phyloP scores from a whole-genome alignment of 2,329 filamentous ascomycete species.

The Verticillium klebahnii region DNA sequence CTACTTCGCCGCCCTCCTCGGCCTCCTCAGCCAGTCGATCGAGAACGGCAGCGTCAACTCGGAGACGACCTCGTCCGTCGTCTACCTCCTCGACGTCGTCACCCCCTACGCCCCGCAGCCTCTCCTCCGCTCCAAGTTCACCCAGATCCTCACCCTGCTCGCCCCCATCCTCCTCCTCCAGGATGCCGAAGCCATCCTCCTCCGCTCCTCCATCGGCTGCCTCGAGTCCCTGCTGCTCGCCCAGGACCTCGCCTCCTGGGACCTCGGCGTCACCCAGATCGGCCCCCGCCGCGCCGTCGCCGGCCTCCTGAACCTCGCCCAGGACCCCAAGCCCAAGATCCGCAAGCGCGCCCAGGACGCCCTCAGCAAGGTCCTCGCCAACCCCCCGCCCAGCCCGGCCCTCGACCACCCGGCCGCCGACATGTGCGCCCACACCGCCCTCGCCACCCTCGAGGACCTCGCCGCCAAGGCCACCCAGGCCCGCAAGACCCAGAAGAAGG shows the following conservation, averaged over 20 bases:
- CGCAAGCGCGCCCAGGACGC: constrained; percentile 91
- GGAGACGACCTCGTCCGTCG: constrained; percentile 77
- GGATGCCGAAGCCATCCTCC: constrained; percentile 80
- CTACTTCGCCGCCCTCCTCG: constrained; percentile 93
- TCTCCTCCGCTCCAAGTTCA: constrained; percentile 90
- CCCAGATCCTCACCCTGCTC: constrained; percentile 82
- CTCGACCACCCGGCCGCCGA: constrained; percentile 92
- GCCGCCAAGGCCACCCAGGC: constrained; percentile 57
- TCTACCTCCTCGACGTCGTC: constrained; percentile 93
- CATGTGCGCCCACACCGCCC: constrained; percentile 89
- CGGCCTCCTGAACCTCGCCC: constrained; percentile 75
- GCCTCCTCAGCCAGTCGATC: constrained; percentile 75
- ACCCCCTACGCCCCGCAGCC: constrained; percentile 80
- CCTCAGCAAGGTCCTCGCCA: constrained; percentile 74
- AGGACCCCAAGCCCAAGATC: constrained; percentile 89
- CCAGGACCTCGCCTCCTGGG: constrained; percentile 86
- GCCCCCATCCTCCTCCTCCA: constrained; percentile 76
- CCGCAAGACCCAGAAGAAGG: constrained; percentile 63
- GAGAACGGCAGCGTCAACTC: constrained; percentile 67
- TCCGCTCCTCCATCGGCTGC: constrained; percentile 86
- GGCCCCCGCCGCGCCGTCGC: constrained; percentile 84
- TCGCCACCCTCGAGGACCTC: constrained; percentile 74
- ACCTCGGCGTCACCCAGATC: constrained; percentile 74
- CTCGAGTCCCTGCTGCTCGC: constrained; percentile 87
- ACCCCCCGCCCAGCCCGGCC: constrained; percentile 84